These are phyloP conservation scores for Nasturtium officinale DNA, from an alignment of 345 rosid species.

Conservation along the genomic window DNA sequence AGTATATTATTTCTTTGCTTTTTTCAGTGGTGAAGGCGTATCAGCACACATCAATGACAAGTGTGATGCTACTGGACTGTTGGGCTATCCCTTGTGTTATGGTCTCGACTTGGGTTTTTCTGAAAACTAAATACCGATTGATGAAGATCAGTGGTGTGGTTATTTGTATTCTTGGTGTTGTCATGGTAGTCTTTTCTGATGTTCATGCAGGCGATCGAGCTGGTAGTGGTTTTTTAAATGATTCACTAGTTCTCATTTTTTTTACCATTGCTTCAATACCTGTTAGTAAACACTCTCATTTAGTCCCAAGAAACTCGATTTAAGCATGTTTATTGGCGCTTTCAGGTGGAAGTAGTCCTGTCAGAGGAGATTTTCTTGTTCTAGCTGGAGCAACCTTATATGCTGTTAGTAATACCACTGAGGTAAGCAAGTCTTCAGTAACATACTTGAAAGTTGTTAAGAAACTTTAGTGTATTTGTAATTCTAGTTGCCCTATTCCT, in stretches of 20 bases:
- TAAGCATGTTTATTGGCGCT: background rate
- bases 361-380: conserved; percentile 69
- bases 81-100: conserved; percentile 91
- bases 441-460: background rate
- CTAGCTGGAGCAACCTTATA: conserved; percentile 73
- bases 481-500: background rate
- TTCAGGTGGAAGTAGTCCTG: conserved; percentile 69
- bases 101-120: conserved; percentile 78
- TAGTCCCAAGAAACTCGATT: background rate
- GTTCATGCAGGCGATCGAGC: conserved; percentile 77
- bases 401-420: conserved; percentile 70
- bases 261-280: background rate
- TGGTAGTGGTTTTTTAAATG: conserved; percentile 46
- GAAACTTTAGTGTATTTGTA: background rate
- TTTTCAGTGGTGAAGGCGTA: conserved; percentile 86
- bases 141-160: conserved; percentile 77
- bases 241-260: background rate
- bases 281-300: background rate
- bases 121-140: conserved; percentile 75
- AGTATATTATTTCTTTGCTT: conserved; percentile 8
- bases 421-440: conserved; percentile 53
- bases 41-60: conserved; percentile 85
- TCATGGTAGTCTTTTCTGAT: conserved; percentile 86
- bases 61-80: conserved; percentile 92
- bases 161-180: conserved; percentile 79